Percentiles rank a stretch among this genome's conserved stretches.
Conservation (phyloP, 345 rosid genomes). For the Linum usitatissimum region DNA sequence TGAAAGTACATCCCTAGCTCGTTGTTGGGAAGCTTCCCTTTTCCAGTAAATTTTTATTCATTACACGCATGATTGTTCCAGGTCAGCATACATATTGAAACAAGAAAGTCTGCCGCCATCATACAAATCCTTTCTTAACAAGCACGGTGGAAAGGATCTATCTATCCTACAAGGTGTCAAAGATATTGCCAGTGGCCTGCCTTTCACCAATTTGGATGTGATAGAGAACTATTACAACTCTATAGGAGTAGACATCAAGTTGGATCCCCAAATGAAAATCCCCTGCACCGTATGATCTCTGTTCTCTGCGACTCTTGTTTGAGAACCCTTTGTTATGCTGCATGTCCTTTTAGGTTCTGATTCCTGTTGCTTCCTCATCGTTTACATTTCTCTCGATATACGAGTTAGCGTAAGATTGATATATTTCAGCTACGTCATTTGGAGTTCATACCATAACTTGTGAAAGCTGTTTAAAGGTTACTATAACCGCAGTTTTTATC, state of each 20-base stretch:
- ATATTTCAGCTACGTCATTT: not conserved
- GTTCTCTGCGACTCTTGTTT: not conserved
- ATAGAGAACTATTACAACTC: constrained; percentile 65
- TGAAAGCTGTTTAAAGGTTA: not conserved
- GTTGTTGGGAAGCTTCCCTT: not conserved
- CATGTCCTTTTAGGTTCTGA: not conserved
- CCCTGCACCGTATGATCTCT: constrained; percentile 63
- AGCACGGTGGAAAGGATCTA: constrained; percentile 75
- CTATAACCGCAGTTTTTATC: not conserved
- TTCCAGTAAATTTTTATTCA: constrained; percentile 7
- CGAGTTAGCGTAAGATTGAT: too few relatives aligned
- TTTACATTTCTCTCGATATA: not conserved
- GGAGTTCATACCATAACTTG: too few relatives aligned
- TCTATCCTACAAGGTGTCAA: constrained; percentile 65
- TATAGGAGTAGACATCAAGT: constrained; percentile 55
- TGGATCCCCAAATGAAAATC: constrained; percentile 70
- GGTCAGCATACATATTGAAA: constrained; percentile 87
- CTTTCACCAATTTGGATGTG: constrained; percentile 51
- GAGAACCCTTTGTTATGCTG: not conserved
- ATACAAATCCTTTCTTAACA: constrained; percentile 79
- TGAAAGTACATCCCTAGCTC: not conserved
- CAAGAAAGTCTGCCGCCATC: constrained; percentile 85
- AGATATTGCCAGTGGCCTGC: constrained; percentile 55
- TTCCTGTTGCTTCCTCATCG: not conserved
- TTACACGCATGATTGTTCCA: constrained; percentile 20